phyloP scores from a whole-genome alignment of 768 basidiomycete genomes.

The Botryobasidium botryosum region DNA sequence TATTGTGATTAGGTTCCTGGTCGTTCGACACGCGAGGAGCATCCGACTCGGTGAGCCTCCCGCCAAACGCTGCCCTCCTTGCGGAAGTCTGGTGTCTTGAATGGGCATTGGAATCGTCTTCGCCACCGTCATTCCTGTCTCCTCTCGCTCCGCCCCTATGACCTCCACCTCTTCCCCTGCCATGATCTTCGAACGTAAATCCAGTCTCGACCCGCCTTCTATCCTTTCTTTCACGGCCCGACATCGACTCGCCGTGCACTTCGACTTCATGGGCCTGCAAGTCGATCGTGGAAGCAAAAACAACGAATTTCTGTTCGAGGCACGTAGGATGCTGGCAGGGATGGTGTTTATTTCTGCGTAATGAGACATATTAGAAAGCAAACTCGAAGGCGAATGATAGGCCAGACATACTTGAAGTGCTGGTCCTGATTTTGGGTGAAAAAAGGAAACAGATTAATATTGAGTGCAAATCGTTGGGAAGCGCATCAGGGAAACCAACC shows the following conservation, averaged over 20 bases:
- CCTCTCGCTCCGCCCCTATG: slow-evolving; percentile 35
- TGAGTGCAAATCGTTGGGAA: slow-evolving; percentile 12
- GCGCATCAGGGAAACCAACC: slow-evolving; percentile 25
- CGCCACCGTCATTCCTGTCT: background rate
- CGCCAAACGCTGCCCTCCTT: slow-evolving; percentile 5
- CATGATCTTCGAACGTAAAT: slow-evolving; percentile 51
- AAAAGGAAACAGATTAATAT: background rate
- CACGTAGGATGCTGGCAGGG: slow-evolving; percentile 62
- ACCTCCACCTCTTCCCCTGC: slow-evolving; percentile 25
- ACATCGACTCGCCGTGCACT: slow-evolving; percentile 62
- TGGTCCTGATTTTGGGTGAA: background rate
- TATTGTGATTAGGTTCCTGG: slow-evolving; percentile 15
- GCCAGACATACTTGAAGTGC: slow-evolving; percentile 1
- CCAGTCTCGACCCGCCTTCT: slow-evolving; percentile 46
- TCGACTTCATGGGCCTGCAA: slow-evolving; percentile 84
- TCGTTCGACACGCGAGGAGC: background rate
- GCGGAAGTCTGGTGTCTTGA: too few species aligned
- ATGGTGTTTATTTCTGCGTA: slow-evolving; percentile 60
- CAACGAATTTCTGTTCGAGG: slow-evolving; percentile 81
- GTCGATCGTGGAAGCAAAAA: slow-evolving; percentile 75
- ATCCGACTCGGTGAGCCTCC: background rate
- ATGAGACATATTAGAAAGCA: slow-evolving; percentile 37
- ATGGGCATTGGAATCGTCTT: too few species aligned
- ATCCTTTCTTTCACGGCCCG: slow-evolving; percentile 47
- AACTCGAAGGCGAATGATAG: background rate